phyloP scores from a whole-genome alignment of 1,139 yeast species.

The Yamadazyma dushanensis region DNA sequence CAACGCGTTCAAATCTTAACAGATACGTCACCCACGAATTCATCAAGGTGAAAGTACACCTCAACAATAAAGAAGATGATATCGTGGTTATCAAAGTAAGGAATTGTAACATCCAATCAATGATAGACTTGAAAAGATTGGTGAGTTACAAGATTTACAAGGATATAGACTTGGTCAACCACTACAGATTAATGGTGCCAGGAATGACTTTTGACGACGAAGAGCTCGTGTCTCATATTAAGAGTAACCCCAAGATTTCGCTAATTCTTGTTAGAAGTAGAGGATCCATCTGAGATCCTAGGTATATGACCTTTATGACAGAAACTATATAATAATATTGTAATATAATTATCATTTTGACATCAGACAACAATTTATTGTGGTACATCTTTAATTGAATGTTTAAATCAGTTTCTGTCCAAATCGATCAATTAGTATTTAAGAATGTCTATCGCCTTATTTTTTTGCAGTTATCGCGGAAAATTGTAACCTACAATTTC shows the following conservation, averaged over 20 bases:
- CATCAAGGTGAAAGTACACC: conserved; percentile 32
- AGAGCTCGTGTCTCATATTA: conserved; percentile 26
- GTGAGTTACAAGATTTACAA: conserved; percentile 36
- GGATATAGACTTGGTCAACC: conserved; percentile 31
- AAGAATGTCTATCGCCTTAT: background rate
- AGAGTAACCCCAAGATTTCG: conserved; percentile 25
- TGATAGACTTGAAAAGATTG: conserved; percentile 31
- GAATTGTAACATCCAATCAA: conserved; percentile 26
- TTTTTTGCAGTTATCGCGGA: too few relatives aligned
- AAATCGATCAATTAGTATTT: background rate
- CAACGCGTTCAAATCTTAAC: background rate
- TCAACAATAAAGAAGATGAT: conserved; percentile 34
- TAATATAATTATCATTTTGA: too few relatives aligned
- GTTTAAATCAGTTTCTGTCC: background rate
- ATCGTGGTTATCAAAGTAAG: conserved; percentile 32
- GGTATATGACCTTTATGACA: too few relatives aligned
- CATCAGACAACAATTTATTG: background rate
- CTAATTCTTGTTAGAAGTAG: conserved; percentile 28
- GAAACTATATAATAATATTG: too few relatives aligned
- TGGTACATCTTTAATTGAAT: conserved; percentile 1
- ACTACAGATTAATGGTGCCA: conserved; percentile 25
- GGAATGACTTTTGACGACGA: conserved; percentile 18
- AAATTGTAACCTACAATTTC: too few relatives aligned
- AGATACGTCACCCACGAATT: conserved; percentile 15
- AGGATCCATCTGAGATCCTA: conserved; percentile 7